Evolutionary conservation across 352 stramenopile species (phyloP).

Genomic region (Thalassiosira mediterranea): DNA sequence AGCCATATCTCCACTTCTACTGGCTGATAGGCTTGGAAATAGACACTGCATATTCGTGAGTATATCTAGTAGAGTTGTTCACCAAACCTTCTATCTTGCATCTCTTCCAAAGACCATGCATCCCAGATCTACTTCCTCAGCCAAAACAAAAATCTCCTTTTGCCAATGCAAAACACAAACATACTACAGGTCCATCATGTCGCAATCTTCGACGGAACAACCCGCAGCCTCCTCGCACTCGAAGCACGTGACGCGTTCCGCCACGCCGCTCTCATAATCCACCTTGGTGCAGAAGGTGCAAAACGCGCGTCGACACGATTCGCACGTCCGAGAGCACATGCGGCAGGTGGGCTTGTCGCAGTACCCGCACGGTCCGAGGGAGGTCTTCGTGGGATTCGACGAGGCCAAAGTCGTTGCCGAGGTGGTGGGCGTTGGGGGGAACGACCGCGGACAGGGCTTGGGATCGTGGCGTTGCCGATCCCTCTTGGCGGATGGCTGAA

Average conservation of each 20-base stretch:
- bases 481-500: slow-evolving; percentile 9
- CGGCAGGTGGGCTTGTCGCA: slow-evolving; percentile 42
- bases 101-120: too few species aligned
- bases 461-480: too few species aligned
- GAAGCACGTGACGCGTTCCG: slow-evolving; percentile 42
- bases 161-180: too few species aligned
- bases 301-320: slow-evolving; percentile 29
- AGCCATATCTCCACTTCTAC: too few species aligned
- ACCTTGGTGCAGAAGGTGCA: slow-evolving; percentile 51
- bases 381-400: neutral
- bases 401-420: neutral
- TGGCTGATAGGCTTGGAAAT: too few species aligned
- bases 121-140: too few species aligned
- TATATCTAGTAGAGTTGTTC: too few species aligned
- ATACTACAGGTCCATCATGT: slow-evolving; percentile 44
- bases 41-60: too few species aligned
- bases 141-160: too few species aligned
- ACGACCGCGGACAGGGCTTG: too few species aligned
- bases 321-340: slow-evolving; percentile 30
- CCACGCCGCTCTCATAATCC: slow-evolving; percentile 27
- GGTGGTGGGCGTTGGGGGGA: neutral
- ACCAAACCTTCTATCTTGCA: too few species aligned
- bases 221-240: slow-evolving; percentile 28
- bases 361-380: slow-evolving; percentile 16
- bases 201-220: neutral